Percentiles rank a stretch among this genome's conserved stretches.
phyloP scores from a whole-genome alignment of 2,329 filamentous ascomycete genomes.

The Botrytis tulipae region DNA sequence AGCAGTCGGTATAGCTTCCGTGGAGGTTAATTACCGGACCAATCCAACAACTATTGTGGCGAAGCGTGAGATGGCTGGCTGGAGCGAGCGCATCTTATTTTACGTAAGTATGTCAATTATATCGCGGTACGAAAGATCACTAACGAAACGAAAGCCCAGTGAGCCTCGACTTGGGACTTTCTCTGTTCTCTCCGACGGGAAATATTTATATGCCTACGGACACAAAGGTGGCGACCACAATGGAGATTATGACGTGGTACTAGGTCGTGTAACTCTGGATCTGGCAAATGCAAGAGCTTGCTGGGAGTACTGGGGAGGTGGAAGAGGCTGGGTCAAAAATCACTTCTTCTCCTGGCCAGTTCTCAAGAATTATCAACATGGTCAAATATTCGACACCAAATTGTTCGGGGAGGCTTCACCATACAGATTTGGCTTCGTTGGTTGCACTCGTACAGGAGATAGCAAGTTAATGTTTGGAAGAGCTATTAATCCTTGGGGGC shows the following conservation, averaged over 20 bases:
- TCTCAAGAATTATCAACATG: conserved; percentile 26
- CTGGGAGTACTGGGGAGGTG: conserved; percentile 23
- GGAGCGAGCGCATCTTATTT: conserved; percentile 11
- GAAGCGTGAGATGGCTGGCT: conserved; percentile 8
- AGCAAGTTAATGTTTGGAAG: conserved; percentile 27
- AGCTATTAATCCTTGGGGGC: conserved; percentile 26
- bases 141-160: conserved; percentile 8
- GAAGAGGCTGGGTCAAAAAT: conserved; percentile 19
- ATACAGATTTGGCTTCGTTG: conserved; percentile 27
- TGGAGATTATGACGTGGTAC: conserved; percentile 24
- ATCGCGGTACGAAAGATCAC: background rate
- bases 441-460: conserved; percentile 24
- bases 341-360: conserved; percentile 19
- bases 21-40: conserved; percentile 14
- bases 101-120: background rate
- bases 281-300: conserved; percentile 13
- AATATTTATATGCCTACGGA: conserved; percentile 28
- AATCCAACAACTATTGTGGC: conserved; percentile 12
- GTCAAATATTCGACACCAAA: conserved; percentile 27
- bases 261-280: conserved; percentile 23
- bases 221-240: conserved; percentile 23
- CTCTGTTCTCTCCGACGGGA: conserved; percentile 17
- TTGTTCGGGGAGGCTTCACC: conserved; percentile 25
- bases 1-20: conserved; percentile 16
- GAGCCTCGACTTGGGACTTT: conserved; percentile 28